Evolutionary conservation across 805 yeast species (phyloP).

Genomic region (Yarrowia phangngaensis): DNA sequence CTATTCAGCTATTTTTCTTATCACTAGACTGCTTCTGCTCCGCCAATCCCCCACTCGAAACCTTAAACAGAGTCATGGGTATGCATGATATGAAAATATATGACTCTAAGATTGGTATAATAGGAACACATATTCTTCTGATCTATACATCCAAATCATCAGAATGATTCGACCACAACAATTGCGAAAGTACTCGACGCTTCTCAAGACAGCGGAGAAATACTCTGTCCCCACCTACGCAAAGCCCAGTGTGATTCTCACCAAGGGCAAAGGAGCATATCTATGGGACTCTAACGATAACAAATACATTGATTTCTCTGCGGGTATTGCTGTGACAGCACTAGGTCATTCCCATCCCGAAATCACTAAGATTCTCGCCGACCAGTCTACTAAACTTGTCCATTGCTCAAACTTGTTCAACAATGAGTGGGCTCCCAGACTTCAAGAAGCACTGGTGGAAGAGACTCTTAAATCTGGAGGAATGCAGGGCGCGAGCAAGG

Average conservation of each 20-base stretch:
- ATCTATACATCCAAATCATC: no score
- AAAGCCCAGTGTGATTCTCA: slow-evolving; percentile 56
- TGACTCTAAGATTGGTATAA: no score
- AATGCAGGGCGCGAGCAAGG: slow-evolving; percentile 73
- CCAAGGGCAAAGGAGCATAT: slow-evolving; percentile 76
- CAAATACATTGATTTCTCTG: slow-evolving; percentile 82
- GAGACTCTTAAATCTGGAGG: slow-evolving; percentile 71
- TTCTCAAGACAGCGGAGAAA: slow-evolving; percentile 25
- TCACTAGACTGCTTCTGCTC: neutral
- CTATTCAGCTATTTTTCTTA: no score
- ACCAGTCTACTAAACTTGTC: slow-evolving; percentile 68
- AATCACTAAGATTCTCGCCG: slow-evolving; percentile 62
- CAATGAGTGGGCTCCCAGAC: slow-evolving; percentile 77
- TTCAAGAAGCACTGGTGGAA: slow-evolving; percentile 66
- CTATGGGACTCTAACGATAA: slow-evolving; percentile 74
- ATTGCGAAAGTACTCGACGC: slow-evolving; percentile 15
- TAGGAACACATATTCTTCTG: no score
- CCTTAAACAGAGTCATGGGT: slow-evolving; percentile 1
- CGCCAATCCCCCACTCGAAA: slow-evolving; percentile 7
- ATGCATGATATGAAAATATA: neutral
- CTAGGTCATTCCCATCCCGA: slow-evolving; percentile 82
- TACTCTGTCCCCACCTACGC: slow-evolving; percentile 41
- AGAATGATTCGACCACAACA: neutral
- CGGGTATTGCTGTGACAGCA: slow-evolving; percentile 97
- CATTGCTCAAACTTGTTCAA: slow-evolving; percentile 85